Percentiles rank a stretch among this genome's conserved stretches.
Evolutionary conservation across 495 filamentous ascomycete genomes (phyloP).

Genomic region (Penicillium flavigenum): DNA sequence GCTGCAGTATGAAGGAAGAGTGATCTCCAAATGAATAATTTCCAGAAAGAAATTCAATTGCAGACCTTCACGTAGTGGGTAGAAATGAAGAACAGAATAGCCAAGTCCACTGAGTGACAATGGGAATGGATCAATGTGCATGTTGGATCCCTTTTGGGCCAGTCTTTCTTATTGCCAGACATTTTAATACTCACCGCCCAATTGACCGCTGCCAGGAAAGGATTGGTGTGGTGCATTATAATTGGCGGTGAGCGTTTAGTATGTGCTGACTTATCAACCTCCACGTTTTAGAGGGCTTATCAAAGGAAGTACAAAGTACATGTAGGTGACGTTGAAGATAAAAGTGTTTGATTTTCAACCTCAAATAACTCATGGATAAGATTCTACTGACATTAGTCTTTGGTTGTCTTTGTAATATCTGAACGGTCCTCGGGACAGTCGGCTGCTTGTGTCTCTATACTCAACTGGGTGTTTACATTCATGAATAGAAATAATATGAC

Average conservation of each 20-base stretch:
- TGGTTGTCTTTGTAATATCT: no score
- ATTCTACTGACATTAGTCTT: neutral
- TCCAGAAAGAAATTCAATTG: neutral
- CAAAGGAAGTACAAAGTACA: neutral
- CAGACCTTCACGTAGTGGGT: neutral
- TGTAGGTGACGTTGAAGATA: neutral
- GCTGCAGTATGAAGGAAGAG: neutral
- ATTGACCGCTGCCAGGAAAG: conserved; percentile 4
- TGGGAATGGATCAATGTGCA: conserved; percentile 23
- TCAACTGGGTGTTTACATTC: no score
- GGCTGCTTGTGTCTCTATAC: neutral
- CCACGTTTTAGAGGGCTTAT: conserved; percentile 8
- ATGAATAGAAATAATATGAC: no score
- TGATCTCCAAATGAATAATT: neutral
- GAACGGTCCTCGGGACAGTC: neutral
- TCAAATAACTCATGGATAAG: neutral
- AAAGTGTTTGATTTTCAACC: neutral
- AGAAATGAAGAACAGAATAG: neutral
- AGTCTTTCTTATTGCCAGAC: conserved; percentile 23
- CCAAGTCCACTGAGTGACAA: conserved; percentile 5
- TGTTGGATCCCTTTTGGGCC: conserved; percentile 32
- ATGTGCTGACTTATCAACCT: conserved; percentile 12
- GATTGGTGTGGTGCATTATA: conserved; percentile 3
- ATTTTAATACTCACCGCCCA: conserved; percentile 16
- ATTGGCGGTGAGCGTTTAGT: neutral